These are phyloP conservation scores for Eutrema heterophyllum DNA, from an alignment of 345 rosid species.

Conservation along the genomic window DNA sequence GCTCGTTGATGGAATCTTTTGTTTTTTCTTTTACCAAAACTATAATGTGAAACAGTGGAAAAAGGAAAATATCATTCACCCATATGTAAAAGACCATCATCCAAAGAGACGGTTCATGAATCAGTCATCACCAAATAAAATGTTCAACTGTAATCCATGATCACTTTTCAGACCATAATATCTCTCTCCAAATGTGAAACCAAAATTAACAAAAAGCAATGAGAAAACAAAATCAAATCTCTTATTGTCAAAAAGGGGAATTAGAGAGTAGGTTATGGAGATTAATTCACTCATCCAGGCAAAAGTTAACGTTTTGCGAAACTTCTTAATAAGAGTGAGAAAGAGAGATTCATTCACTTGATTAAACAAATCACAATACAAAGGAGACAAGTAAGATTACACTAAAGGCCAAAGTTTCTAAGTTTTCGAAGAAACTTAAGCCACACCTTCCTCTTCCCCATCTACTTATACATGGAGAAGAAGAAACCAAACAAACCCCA, in stretches of 20 bases:
- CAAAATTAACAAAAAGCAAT: slow-evolving; percentile 10
- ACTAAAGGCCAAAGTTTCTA: slow-evolving; percentile 21
- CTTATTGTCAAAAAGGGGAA: slow-evolving; percentile 8
- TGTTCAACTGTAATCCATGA: slow-evolving; percentile 1
- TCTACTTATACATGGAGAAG: slow-evolving; percentile 25
- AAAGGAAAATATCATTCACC: background rate
- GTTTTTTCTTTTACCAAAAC: background rate
- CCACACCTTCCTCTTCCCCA: slow-evolving; percentile 28
- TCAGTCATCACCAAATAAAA: background rate
- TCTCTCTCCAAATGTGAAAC: slow-evolving; percentile 17
- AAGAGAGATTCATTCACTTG: slow-evolving; percentile 25
- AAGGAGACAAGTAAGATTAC: slow-evolving; percentile 15
- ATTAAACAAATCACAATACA: slow-evolving; percentile 26
- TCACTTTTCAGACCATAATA: slow-evolving; percentile 8
- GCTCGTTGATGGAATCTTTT: background rate
- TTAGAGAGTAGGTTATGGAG: slow-evolving; percentile 21
- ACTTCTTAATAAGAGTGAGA: background rate
- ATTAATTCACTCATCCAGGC: background rate
- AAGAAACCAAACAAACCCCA: slow-evolving; percentile 13
- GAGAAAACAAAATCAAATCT: background rate
- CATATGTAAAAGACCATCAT: slow-evolving; percentile 12
- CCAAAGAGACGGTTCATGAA: slow-evolving; percentile 6
- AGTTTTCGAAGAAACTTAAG: slow-evolving; percentile 28
- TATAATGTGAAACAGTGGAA: background rate
- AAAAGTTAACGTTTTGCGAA: background rate